Evolutionary conservation across 2,329 filamentous ascomycete genomes (phyloP).

Genomic region (Neonectria punicea): DNA sequence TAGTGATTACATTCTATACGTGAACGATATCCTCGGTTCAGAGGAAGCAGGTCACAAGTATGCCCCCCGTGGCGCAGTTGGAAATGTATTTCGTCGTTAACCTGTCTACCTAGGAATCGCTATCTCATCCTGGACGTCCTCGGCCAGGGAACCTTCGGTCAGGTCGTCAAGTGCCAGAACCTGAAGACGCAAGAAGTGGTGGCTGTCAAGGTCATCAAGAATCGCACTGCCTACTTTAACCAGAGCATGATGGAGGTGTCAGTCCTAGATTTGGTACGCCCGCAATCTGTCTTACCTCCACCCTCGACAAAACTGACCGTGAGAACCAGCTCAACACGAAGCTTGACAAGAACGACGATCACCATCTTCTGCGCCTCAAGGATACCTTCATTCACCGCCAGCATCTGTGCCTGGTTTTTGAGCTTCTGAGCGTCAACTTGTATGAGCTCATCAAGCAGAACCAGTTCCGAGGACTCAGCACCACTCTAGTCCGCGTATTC

Average conservation of each 20-base stretch:
- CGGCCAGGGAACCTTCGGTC: slow-evolving; percentile 96
- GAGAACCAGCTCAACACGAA: slow-evolving; percentile 85
- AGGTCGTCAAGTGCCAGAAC: slow-evolving; percentile 99
- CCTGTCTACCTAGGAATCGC: slow-evolving; percentile 72
- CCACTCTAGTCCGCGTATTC: slow-evolving; percentile 95
- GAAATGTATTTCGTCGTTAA: slow-evolving; percentile 20
- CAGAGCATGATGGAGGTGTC: slow-evolving; percentile 99
- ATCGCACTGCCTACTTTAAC: slow-evolving; percentile 98
- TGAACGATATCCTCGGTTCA: slow-evolving; percentile 97
- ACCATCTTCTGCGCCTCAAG: slow-evolving; percentile 92
- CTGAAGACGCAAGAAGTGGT: slow-evolving; percentile 98
- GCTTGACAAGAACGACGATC: slow-evolving; percentile 98
- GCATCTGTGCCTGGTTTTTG: slow-evolving; percentile 95
- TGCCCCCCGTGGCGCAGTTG: slow-evolving; percentile 41
- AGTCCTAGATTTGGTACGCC: slow-evolving; percentile 86
- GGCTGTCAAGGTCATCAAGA: slow-evolving; percentile 99
- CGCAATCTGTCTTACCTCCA: neutral
- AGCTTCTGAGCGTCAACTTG: slow-evolving; percentile 94
- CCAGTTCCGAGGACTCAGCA: slow-evolving; percentile 96
- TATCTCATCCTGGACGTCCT: slow-evolving; percentile 97
- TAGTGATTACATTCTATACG: slow-evolving; percentile 98
- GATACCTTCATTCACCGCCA: slow-evolving; percentile 99
- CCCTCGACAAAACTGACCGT: slow-evolving; percentile 37
- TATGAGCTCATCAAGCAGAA: slow-evolving; percentile 99
- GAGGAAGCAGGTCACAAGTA: slow-evolving; percentile 98